Percentiles rank a stretch among this genome's conserved stretches.
These are phyloP conservation scores for Phtheirospermum japonicum DNA, from an alignment of 257 asterid species.

Conservation along the genomic window DNA sequence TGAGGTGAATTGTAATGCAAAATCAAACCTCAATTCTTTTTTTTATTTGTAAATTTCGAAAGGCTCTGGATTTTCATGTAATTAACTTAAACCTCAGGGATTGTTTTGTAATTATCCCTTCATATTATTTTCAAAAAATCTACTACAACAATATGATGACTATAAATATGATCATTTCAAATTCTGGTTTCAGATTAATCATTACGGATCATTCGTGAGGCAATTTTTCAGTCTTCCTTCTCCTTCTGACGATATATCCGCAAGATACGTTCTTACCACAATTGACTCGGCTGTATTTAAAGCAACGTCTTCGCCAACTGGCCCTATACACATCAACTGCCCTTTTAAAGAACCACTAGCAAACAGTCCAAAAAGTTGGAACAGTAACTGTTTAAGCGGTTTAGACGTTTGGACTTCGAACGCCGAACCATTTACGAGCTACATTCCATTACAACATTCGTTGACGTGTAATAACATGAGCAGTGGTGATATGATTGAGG, in stretches of 20 bases:
- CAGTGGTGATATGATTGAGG: slow-evolving; percentile 46
- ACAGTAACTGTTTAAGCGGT: slow-evolving; percentile 62
- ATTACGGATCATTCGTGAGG: slow-evolving; percentile 76
- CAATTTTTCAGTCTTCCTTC: slow-evolving; percentile 75
- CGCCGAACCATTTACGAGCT: slow-evolving; percentile 70
- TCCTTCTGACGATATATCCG: slow-evolving; percentile 75
- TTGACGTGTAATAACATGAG: slow-evolving; percentile 32
- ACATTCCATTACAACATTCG: slow-evolving; percentile 53
- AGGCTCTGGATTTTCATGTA: no score
- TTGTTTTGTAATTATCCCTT: not conserved
- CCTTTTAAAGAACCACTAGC: slow-evolving; percentile 91
- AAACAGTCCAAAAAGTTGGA: slow-evolving; percentile 52
- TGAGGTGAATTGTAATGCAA: no score
- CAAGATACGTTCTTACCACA: slow-evolving; percentile 82
- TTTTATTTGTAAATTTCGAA: no score
- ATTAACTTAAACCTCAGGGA: no score
- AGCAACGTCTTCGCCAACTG: slow-evolving; percentile 73
- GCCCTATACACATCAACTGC: slow-evolving; percentile 93
- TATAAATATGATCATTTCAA: not conserved
- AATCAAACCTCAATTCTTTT: no score
- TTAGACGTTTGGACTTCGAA: slow-evolving; percentile 72
- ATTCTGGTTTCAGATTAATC: slow-evolving; percentile 54
- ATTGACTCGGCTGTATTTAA: slow-evolving; percentile 72
- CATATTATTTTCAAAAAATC: not conserved
- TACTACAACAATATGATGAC: not conserved